Evolutionary conservation across 805 yeast genomes (phyloP).

Genomic region (Kodamaea kakaduensis): DNA sequence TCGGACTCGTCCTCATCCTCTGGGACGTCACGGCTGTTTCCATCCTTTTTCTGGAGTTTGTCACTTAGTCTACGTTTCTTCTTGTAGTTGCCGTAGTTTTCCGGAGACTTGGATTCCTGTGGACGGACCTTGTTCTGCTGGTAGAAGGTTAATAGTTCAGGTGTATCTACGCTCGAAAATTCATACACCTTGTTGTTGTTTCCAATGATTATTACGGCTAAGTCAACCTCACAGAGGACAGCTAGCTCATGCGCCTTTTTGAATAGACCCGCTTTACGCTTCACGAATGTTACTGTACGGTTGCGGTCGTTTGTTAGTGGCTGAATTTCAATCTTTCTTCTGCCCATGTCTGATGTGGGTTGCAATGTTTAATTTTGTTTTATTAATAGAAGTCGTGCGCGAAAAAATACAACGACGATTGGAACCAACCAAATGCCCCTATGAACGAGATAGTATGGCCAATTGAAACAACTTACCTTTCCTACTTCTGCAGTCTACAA

Average conservation of each 20-base stretch:
- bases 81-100: conserved; percentile 60
- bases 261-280: conserved; percentile 91
- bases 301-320: conserved; percentile 90
- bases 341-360: conserved; percentile 60
- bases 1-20: conserved; percentile 30
- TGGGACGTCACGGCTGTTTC: conserved; percentile 13
- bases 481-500: too few species aligned
- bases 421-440: too few species aligned
- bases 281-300: conserved; percentile 80
- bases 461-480: too few species aligned
- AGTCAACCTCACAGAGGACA: conserved; percentile 86
- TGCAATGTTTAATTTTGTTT: conserved; percentile 4
- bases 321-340: conserved; percentile 91
- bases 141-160: conserved; percentile 20
- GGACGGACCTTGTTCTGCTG: conserved; percentile 22
- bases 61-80: conserved; percentile 29
- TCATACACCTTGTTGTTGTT: conserved; percentile 81
- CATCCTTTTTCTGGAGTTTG: conserved; percentile 12
- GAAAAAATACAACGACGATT: neutral
- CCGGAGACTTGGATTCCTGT: conserved; percentile 61
- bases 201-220: conserved; percentile 85
- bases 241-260: conserved; percentile 84
- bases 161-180: conserved; percentile 68
- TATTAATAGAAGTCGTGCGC: conserved; percentile 8
- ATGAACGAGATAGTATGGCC: too few species aligned